Base-by-base conservation (phyloP, 257 asterid genomes). In the Leptodermis oblonga region DNA sequence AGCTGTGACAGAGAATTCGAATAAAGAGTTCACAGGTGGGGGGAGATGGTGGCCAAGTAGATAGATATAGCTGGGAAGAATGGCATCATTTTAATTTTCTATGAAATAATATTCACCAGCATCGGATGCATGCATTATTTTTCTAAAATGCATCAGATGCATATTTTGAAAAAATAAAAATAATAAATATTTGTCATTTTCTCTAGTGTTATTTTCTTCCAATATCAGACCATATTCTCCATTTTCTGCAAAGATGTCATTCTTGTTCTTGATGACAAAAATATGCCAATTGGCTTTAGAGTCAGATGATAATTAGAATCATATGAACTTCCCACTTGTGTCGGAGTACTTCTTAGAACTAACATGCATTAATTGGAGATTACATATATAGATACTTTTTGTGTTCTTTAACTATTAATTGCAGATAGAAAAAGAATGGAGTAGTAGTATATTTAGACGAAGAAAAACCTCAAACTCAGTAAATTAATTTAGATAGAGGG, bases 181-280 rank as follows among this genome's bases (percentile, higher is more conserved):
- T 3, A 6, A n/a, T n/a, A 14, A 53, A 22, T 53, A 23, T 23
- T 25, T 54, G 18, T 53, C 59, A 53, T 11, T 53, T 25, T 31
- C 45, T 15, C 14, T 54, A 25, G 31, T 59, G 25, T 30, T 12
- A 58, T 59, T 59, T 59, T 33, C 43, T 12, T 17, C 62, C n/a
- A 34, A 31, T 46, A 13, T 26, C 34, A 46, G 3, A 49, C 63
- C 63, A 68, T 68, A 53, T 68, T 10, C 36, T 20, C 30, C 54
- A 64, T 64, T 64, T 31, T 64, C 4, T 43, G 26, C 49, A 33
- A 6, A 36, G 20, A 68, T 68, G 4, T 23, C 52, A 68, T 68
- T 68, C 72, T 17, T 68, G 52, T 68, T 68, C 72, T 17, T 68
- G 52, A 52, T 53, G 64, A 36, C 36, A 41, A 53, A 68, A n/a